Evolutionary conservation across 2,329 filamentous ascomycete genomes (phyloP).

Genomic region (Fusarium humuli): DNA sequence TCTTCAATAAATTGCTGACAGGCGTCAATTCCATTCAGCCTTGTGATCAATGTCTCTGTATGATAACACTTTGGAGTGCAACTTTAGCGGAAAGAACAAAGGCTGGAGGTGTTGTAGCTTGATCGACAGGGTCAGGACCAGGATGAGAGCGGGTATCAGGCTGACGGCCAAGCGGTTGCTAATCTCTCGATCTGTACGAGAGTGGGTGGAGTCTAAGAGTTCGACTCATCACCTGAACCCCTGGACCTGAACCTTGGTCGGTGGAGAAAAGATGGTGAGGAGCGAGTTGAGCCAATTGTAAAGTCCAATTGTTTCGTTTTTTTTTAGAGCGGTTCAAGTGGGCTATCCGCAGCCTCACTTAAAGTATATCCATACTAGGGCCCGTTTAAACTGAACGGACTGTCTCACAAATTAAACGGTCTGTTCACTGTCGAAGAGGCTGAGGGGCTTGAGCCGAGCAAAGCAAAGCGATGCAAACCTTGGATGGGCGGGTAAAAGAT

Average conservation of each 20-base stretch:
- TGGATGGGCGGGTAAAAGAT: background rate
- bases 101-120: background rate
- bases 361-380: background rate
- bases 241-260: background rate
- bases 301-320: background rate
- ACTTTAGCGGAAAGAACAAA: background rate
- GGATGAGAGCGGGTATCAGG: background rate
- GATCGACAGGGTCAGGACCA: slow-evolving; percentile 9
- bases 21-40: slow-evolving; percentile 1
- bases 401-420: background rate
- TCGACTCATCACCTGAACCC: background rate
- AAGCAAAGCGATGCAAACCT: background rate
- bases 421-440: background rate
- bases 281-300: background rate
- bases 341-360: background rate
- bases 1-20: slow-evolving; percentile 1
- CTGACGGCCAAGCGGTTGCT: slow-evolving; percentile 5
- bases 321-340: background rate
- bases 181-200: slow-evolving; percentile 15
- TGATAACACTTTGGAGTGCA: background rate
- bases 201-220: background rate
- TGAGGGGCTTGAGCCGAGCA: background rate
- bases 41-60: slow-evolving; percentile 3
- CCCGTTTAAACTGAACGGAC: background rate
- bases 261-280: background rate